Conservation (phyloP, 345 rosid species). For the Hibiscus syriacus region DNA sequence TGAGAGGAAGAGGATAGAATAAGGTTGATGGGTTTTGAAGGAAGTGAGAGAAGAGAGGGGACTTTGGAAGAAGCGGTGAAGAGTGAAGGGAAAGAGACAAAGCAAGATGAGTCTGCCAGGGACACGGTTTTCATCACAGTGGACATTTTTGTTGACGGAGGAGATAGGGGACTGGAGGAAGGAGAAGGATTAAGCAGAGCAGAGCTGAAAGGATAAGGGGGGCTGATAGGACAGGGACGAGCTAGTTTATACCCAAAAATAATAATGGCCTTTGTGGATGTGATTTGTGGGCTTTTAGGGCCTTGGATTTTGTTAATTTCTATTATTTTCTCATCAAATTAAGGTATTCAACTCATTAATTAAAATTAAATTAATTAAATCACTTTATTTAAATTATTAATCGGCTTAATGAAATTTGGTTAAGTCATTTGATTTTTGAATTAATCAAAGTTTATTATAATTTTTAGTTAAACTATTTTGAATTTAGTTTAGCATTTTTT, state of each 20-base stretch:
- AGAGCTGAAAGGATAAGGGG: neutral
- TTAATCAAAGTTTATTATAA: too few species aligned
- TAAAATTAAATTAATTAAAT: too few species aligned
- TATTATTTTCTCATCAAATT: too few species aligned
- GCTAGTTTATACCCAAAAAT: neutral
- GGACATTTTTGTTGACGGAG: slow-evolving; percentile 29
- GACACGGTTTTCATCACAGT: slow-evolving; percentile 45
- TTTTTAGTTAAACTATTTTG: too few species aligned
- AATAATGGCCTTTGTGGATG: too few species aligned
- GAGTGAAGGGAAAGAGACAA: slow-evolving; percentile 40
- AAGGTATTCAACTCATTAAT: too few species aligned
- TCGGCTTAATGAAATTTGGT: too few species aligned
- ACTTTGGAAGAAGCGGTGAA: slow-evolving; percentile 29
- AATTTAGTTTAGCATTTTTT: too few species aligned
- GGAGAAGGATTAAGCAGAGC: neutral
- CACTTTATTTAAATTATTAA: too few species aligned
- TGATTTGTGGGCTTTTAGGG: too few species aligned
- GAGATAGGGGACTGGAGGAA: slow-evolving; percentile 11
- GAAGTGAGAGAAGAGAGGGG: slow-evolving; percentile 26
- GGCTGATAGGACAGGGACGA: neutral
- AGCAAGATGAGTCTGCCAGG: slow-evolving; percentile 45
- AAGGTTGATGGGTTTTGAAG: slow-evolving; percentile 26
- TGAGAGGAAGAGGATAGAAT: slow-evolving; percentile 16
- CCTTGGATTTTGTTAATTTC: too few species aligned
- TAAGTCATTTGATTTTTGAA: too few species aligned